These are phyloP conservation scores for Suhomyces terraborum DNA, from an alignment of 1,139 yeast species.

Conservation along the genomic window DNA sequence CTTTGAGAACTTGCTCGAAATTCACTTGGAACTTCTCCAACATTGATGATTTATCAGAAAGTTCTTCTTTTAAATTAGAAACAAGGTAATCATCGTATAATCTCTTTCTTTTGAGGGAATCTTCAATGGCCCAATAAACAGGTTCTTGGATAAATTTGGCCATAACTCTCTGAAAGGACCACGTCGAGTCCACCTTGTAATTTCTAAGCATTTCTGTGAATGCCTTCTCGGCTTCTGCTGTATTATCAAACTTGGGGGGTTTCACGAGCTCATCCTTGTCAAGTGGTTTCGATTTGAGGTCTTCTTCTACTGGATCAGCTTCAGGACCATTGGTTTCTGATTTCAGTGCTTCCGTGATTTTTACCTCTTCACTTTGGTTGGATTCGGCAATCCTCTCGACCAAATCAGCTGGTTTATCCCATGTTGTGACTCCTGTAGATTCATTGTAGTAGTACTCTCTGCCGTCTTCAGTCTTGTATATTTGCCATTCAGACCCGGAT, in stretches of 20 bases:
- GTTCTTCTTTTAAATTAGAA: constrained; percentile 55
- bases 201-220: constrained; percentile 58
- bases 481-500: constrained; percentile 60
- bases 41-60: constrained; percentile 53
- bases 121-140: constrained; percentile 68
- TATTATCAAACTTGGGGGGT: constrained; percentile 21
- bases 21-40: constrained; percentile 57
- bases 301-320: constrained; percentile 13
- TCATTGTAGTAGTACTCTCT: constrained; percentile 70
- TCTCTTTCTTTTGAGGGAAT: constrained; percentile 60
- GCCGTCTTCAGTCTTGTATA: constrained; percentile 69
- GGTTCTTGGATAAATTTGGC: constrained; percentile 58
- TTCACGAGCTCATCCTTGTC: constrained; percentile 15
- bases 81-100: constrained; percentile 67
- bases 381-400: constrained; percentile 4
- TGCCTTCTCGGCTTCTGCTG: constrained; percentile 42
- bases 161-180: constrained; percentile 76
- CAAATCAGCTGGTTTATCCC: constrained; percentile 70
- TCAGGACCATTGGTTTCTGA: constrained; percentile 3
- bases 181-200: constrained; percentile 63
- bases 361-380: not conserved
- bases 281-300: constrained; percentile 17
- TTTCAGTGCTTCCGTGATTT: constrained; percentile 2
- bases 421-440: constrained; percentile 66
- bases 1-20: constrained; percentile 51